A percentile compares a stretch with the other conserved stretches of the same genome.
These are phyloP conservation scores for Oryza meridionalis DNA, from an alignment of 176 grass and related monocot species.

Conservation along the genomic window DNA sequence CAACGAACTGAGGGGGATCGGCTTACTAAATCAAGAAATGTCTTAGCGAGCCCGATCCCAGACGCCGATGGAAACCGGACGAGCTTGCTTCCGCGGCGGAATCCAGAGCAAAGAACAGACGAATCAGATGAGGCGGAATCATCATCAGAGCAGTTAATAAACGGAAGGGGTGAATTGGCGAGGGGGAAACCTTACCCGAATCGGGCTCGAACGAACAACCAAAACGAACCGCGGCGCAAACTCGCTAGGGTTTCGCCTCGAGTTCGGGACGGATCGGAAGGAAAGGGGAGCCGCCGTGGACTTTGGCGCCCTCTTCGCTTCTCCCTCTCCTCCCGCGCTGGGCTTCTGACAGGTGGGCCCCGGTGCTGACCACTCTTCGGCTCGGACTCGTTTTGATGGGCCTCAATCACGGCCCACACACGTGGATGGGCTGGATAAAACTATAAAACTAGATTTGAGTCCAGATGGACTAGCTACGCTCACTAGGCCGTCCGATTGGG, in stretches of 20 bases:
- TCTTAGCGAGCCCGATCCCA: too few relatives aligned
- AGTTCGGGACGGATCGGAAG: neutral
- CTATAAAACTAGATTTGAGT: too few relatives aligned
- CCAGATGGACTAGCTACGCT: too few relatives aligned
- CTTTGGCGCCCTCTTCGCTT: neutral
- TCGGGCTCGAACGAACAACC: neutral
- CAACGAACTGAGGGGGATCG: neutral
- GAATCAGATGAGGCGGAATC: neutral
- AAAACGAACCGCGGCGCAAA: neutral
- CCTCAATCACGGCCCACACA: too few relatives aligned
- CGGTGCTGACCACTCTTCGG: too few relatives aligned
- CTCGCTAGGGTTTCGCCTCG: slow-evolving; percentile 5
- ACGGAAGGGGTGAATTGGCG: neutral
- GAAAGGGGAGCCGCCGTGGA: neutral
- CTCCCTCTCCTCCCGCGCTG: too few relatives aligned
- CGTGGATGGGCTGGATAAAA: too few relatives aligned
- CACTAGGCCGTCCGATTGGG: too few relatives aligned
- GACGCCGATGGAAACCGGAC: neutral
- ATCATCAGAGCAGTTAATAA: neutral
- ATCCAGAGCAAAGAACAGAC: neutral
- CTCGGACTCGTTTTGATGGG: too few relatives aligned
- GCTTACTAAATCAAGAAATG: neutral
- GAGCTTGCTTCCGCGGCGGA: neutral
- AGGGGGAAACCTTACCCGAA: neutral
- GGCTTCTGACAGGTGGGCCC: too few relatives aligned